Conservation (phyloP, 2,329 filamentous ascomycete genomes). For the Alternaria metachromatica region DNA sequence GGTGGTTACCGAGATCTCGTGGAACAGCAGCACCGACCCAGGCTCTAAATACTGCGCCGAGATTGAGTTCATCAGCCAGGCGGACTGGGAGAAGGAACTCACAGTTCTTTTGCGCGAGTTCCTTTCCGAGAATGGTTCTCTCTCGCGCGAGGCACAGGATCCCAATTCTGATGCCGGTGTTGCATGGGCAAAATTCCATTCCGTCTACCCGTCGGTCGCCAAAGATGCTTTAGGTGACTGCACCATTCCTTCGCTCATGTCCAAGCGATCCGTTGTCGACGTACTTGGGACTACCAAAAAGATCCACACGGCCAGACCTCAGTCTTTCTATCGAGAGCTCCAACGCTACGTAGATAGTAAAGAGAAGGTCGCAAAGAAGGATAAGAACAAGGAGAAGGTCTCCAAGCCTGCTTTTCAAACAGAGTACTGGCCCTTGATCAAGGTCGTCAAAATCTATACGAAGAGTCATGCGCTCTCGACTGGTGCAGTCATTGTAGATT, state of each 20-base stretch:
- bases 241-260: constrained; percentile 52
- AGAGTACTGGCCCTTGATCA: constrained; percentile 61
- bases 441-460: constrained; percentile 60
- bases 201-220: constrained; percentile 55
- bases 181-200: constrained; percentile 59
- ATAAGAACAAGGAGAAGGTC: constrained; percentile 37
- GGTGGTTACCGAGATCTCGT: constrained; percentile 66
- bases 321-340: constrained; percentile 55
- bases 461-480: constrained; percentile 60
- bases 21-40: constrained; percentile 56
- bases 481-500: constrained; percentile 63
- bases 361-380: constrained; percentile 52
- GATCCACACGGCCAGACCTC: constrained; percentile 49
- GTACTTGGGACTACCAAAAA: constrained; percentile 57
- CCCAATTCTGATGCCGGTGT: constrained; percentile 57
- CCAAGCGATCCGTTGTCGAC: constrained; percentile 46
- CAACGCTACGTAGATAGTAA: constrained; percentile 64
- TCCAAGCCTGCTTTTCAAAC: constrained; percentile 26
- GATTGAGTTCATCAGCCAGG: constrained; percentile 62
- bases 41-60: constrained; percentile 59
- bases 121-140: constrained; percentile 48
- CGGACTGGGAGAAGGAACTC: constrained; percentile 63
- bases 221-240: constrained; percentile 50
- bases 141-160: constrained; percentile 48
- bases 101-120: constrained; percentile 58